Base-by-base conservation (phyloP, 75 land plant genomes). In the Pinus taeda region DNA sequence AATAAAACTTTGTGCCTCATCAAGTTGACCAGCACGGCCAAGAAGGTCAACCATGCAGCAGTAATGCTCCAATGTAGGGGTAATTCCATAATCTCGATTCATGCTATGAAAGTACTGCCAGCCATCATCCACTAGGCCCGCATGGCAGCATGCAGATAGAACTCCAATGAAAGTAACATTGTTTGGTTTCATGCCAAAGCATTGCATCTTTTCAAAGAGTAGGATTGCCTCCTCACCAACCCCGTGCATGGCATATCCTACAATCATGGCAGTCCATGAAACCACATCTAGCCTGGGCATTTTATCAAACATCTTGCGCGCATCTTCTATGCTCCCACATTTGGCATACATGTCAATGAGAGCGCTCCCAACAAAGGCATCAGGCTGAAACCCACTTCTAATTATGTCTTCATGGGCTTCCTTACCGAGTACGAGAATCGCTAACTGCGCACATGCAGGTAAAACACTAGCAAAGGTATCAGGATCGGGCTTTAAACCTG, bases 361-460 rank as follows among this genome's bases (percentile, higher is more conserved):
- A 3, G 83, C 65, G 15, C 67, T 60, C 21, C 78, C 80, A 37
- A 79, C 78, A 71, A 88, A 71, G 17, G 85, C 79, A 75, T 93
- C 84, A 0, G 79, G 80, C 26, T 73, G 36, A 29, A 93, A 57
- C 0, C 92, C 94, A 58, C 59, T 39, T 2, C 77, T 78, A 36
- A 86, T 22, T 15, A 84, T 79, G 84, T 76, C 81, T n/a, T 79
- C 77, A 82, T 94, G 97, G 8, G 87, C 70, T 39, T 86, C 76
- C 60, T 82, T 86, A 0, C 94, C 97, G 60, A 88, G 90, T 71
- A 74, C 78, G n/a, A 81, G 30, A 60, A 81, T 76, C 71, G 83
- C 85, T 22, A 87, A 60, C 62, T 89, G 82, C 0, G 83, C 87
- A 74, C 88, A 87, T 58, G 95, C 95, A 29, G 90, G 80, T 42